Evolutionary conservation across 1,139 yeast genomes (phyloP), one percentile per base, ranked within the genome.

Genomic region (Kodamaea plutei): DNA sequence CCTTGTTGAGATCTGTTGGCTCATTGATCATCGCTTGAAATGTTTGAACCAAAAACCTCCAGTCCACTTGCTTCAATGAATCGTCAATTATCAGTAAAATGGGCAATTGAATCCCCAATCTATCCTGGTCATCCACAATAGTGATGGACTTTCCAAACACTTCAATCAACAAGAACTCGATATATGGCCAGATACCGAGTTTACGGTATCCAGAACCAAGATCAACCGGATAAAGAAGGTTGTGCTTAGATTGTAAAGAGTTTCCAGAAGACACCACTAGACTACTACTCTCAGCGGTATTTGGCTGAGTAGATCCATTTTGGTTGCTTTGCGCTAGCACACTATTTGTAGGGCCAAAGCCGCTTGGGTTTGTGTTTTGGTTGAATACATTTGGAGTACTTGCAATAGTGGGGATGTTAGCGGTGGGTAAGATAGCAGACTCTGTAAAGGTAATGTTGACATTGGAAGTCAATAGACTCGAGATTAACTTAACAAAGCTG

Each of bases 161-260:
- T 25, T 82, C 84, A n/a, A 69, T 57, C 23, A 84, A 53, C 15
- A 87, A 52, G 45, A 75, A 87, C 37, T 85, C 93, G 33, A 84
- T 58, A 45, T 88, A 89, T 3, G 94, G 89, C 77, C 89, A 78
- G 8, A 87, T 57, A 3, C 96, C 95, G 10, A 67, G 58, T 29
- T 69, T 54, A 46, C 95, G 68, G 42, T 79, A 74, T 1, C 68
- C 64, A 10, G 54, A 54, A 0, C 96, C 95, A 17, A 87, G 54
- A 34, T 73, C 76, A 6, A 64, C 52, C 1, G 95, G 95, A 45
- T 69, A 84, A 9, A 79, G 67, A n/a, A 74, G 51, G 2, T 52
- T 40, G 30, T 65, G 55, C 21, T 64, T 61, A 1, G 69, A 61
- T 40, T n/a, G n/a, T n/a, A n/a, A n/a, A n/a, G n/a, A n/a, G n/a